phyloP scores from a whole-genome alignment of 1,284 basidiomycete genomes.

The Tilletia indica region DNA sequence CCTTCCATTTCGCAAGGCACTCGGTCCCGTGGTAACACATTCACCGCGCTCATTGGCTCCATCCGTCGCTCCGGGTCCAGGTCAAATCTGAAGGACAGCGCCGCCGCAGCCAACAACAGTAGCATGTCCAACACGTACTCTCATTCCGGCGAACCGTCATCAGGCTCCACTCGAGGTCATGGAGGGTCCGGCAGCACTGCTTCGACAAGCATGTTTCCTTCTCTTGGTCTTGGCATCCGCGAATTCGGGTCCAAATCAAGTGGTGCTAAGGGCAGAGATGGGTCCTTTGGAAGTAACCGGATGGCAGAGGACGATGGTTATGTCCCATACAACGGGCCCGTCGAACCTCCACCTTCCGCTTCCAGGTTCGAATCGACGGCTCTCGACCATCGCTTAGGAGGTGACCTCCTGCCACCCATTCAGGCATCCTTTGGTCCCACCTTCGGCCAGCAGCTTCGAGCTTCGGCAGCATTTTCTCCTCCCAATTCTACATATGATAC shows the following conservation, averaged over 20 bases:
- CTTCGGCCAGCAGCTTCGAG: constrained; percentile 3
- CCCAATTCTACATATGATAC: neutral
- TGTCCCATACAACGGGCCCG: constrained; percentile 12
- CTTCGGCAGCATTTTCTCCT: neutral
- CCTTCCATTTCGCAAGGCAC: neutral
- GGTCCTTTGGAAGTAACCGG: neutral
- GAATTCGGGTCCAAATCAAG: neutral
- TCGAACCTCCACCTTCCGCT: neutral
- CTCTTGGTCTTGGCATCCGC: constrained; percentile 7
- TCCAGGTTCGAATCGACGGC: neutral
- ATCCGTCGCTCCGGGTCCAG: constrained; percentile 11
- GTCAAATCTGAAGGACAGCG: neutral
- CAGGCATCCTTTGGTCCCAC: constrained; percentile 11
- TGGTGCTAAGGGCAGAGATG: neutral
- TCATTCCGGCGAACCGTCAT: too few relatives aligned
- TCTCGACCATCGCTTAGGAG: neutral
- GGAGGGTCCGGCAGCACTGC: too few relatives aligned
- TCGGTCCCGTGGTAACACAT: constrained; percentile 2
- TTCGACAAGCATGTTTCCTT: neutral
- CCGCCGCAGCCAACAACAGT: neutral
- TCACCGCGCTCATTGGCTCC: constrained; percentile 5
- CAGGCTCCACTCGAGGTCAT: too few relatives aligned
- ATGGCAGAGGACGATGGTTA: neutral
- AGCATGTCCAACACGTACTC: too few relatives aligned
- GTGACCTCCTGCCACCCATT: neutral